These are phyloP conservation scores for Saprolegnia parasitica DNA, from an alignment of 352 stramenopile genomes.

Conservation along the genomic window DNA sequence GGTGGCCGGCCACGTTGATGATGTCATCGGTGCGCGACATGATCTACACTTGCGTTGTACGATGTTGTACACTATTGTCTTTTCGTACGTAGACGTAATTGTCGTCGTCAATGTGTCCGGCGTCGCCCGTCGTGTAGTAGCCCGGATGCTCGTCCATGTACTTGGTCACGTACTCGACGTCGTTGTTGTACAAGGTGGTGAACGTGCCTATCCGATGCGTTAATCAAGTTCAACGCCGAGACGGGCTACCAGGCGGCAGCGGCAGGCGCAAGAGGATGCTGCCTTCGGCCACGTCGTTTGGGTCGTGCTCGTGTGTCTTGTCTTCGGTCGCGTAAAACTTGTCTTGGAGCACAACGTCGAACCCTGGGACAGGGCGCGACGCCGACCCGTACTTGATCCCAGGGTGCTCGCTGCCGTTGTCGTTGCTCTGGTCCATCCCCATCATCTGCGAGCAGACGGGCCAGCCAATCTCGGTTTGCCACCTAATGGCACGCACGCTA, in stretches of 20 bases:
- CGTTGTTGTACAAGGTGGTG: conserved; percentile 80
- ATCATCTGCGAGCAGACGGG: conserved; percentile 65
- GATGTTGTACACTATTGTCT: neutral
- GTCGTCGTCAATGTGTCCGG: conserved; percentile 83
- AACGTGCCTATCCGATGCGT: conserved; percentile 35
- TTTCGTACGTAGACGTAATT: conserved; percentile 84
- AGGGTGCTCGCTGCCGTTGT: conserved; percentile 34
- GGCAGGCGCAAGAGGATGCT: conserved; percentile 78
- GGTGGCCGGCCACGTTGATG: conserved; percentile 87
- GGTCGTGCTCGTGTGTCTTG: conserved; percentile 38
- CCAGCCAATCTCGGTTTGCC: conserved; percentile 89
- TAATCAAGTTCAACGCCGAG: neutral
- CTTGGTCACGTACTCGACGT: conserved; percentile 68
- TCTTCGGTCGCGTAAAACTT: conserved; percentile 41
- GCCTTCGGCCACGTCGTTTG: conserved; percentile 53
- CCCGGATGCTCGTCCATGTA: conserved; percentile 83
- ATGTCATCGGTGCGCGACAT: conserved; percentile 90
- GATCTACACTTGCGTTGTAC: conserved; percentile 56
- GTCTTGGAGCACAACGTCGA: conserved; percentile 70
- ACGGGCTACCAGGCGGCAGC: conserved; percentile 57
- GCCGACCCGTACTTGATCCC: conserved; percentile 62
- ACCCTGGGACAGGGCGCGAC: conserved; percentile 70
- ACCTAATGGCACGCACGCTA: conserved; percentile 29
- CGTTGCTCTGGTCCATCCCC: conserved; percentile 58
- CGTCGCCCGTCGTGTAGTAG: conserved; percentile 88